Conservation (phyloP, 768 basidiomycete species). For the Tubosaeta sp. region DNA sequence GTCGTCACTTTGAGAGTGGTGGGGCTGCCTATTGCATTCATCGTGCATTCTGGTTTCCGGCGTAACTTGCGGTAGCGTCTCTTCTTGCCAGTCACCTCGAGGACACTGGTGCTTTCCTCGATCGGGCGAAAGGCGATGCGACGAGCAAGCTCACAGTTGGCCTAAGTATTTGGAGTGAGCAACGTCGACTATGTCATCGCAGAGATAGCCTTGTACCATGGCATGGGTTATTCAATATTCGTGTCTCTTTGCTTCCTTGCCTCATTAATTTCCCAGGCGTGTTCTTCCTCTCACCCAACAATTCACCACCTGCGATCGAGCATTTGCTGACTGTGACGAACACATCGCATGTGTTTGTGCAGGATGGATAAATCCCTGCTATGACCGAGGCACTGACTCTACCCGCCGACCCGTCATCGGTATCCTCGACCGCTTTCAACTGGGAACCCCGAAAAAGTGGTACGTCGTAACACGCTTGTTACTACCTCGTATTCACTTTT, state of each 20-base stretch:
- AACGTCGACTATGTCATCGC: slow-evolving; percentile 26
- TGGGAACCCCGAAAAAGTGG: slow-evolving; percentile 12
- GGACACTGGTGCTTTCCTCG: slow-evolving; percentile 14
- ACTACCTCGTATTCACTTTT: too few relatives aligned
- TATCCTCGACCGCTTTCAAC: too few relatives aligned
- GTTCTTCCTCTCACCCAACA: slow-evolving; percentile 40
- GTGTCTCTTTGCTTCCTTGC: slow-evolving; percentile 1
- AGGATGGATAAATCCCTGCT: slow-evolving; percentile 11
- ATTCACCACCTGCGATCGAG: slow-evolving; percentile 44
- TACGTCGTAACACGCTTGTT: too few relatives aligned
- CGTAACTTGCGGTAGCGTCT: slow-evolving; percentile 23
- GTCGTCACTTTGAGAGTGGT: too few relatives aligned
- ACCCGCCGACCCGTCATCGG: slow-evolving; percentile 19
- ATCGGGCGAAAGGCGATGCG: slow-evolving; percentile 23
- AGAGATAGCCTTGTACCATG: slow-evolving; percentile 25
- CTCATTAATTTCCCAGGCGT: slow-evolving; percentile 12
- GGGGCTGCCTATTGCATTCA: too few relatives aligned
- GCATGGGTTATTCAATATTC: slow-evolving; percentile 31
- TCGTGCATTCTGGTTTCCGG: too few relatives aligned
- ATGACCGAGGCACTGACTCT: slow-evolving; percentile 11
- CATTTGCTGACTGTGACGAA: slow-evolving; percentile 35
- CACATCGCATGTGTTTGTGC: slow-evolving; percentile 22
- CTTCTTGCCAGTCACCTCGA: slow-evolving; percentile 24
- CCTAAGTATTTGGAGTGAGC: slow-evolving; percentile 24
- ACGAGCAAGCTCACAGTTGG: slow-evolving; percentile 24